Evolutionary conservation across 2,329 filamentous ascomycete genomes (phyloP).

Genomic region (Aureobasidium namibiae): DNA sequence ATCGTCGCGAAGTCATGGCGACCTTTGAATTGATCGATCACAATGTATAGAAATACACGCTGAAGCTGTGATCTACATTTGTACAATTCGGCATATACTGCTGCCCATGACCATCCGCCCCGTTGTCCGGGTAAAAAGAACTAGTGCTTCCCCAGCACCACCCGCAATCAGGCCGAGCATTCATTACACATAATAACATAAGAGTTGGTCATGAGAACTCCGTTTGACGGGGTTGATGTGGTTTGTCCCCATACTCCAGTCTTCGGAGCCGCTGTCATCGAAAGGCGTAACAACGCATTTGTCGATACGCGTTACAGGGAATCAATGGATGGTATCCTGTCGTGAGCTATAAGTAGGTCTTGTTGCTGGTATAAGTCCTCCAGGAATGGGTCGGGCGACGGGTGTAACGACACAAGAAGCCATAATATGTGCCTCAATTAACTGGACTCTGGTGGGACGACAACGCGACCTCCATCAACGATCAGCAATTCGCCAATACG

Average conservation of each 20-base stretch:
- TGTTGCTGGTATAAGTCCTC: not conserved
- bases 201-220: slow-evolving; percentile 4
- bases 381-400: not conserved
- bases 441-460: slow-evolving; percentile 20
- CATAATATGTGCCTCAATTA: not conserved
- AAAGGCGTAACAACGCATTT: not conserved
- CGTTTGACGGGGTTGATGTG: not conserved
- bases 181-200: slow-evolving; percentile 6
- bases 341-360: not conserved
- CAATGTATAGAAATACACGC: not conserved
- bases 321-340: not conserved
- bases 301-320: not conserved
- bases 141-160: slow-evolving; percentile 6
- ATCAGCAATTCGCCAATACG: slow-evolving; percentile 53
- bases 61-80: not conserved
- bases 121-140: slow-evolving; percentile 8
- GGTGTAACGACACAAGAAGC: not conserved
- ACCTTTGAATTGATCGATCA: not conserved
- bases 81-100: not conserved
- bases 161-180: slow-evolving; percentile 4
- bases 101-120: not conserved
- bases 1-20: not conserved
- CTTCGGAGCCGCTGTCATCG: not conserved
- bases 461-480: slow-evolving; percentile 50
- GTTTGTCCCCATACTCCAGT: slow-evolving; percentile 4